Evolutionary conservation across 306 rosid species (phyloP), one percentile per base, ranked within the genome.

Genomic region (Begonia fuchsioides): DNA sequence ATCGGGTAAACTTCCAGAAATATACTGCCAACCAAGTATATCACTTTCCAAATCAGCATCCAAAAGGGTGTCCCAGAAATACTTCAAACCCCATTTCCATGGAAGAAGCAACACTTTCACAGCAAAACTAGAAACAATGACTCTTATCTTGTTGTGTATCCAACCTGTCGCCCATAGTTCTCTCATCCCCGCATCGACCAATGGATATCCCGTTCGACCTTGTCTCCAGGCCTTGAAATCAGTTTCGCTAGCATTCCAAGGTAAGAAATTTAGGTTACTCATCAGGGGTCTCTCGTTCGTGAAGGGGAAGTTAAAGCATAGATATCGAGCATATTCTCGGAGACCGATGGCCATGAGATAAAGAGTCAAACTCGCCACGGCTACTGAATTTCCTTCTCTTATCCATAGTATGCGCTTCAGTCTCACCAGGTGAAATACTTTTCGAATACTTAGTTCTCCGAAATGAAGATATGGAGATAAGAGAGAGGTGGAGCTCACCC

Each of bases 121-220:
- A 0, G 87, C 71, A n/a, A 90, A 90, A 71, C 95, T 68, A 1
- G 97, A 81, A 55, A 90, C 87, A 18, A 90, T 75, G 26, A 90
- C 92, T 65, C 97, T 65, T 53, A 76, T 71, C 60, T 72, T 57
- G 66, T 85, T 85, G 71, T 84, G 97, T 63, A 90, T 74, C 97
- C 97, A 90, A 44, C 97, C 97, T 6, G 95, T 90, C 49, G 97
- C 97, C 97, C 97, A 90, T 16, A 90, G 85, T 61, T 90, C 97
- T 66, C 97, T 78, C 95, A 90, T 79, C 56, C 97, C 97, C 17
- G 97, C 97, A 56, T 90, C 97, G 65, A 90, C 97, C 51, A 90
- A 66, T n/a, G n/a, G n/a, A n/a, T n/a, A n/a, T n/a, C n/a, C n/a
- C n/a, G n/a, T n/a, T n/a, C n/a, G n/a, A n/a, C 97, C 95, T 59